Evolutionary conservation across 768 basidiomycete species (phyloP).

Genomic region (Leucosporidium scottii): DNA sequence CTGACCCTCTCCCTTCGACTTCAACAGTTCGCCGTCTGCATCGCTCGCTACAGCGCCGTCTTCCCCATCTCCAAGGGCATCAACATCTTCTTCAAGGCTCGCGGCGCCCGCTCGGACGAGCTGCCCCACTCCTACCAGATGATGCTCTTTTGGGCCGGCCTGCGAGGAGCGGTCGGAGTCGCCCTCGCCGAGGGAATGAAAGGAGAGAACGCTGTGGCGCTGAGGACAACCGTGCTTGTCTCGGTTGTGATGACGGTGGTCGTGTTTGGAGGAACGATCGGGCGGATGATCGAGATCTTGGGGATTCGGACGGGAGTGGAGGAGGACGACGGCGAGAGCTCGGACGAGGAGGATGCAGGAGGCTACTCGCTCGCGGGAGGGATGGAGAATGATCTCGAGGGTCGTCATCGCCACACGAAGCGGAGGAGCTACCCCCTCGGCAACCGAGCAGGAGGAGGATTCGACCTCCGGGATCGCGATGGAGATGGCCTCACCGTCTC

Average conservation of each 20-base stretch:
- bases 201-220: slow-evolving; percentile 77
- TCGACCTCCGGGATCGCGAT: background rate
- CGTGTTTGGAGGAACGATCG: slow-evolving; percentile 93
- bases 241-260: slow-evolving; percentile 92
- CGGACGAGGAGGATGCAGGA: slow-evolving; percentile 44
- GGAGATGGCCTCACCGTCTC: no score
- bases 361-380: slow-evolving; percentile 20
- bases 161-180: slow-evolving; percentile 94
- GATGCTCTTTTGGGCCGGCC: slow-evolving; percentile 99
- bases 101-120: slow-evolving; percentile 81
- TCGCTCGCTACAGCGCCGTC: slow-evolving; percentile 90
- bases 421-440: slow-evolving; percentile 6
- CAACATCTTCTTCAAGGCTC: slow-evolving; percentile 82
- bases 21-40: slow-evolving; percentile 65
- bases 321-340: slow-evolving; percentile 65
- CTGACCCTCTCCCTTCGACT: background rate
- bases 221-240: slow-evolving; percentile 87
- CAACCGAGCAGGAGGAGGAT: background rate
- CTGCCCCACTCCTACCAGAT: slow-evolving; percentile 97
- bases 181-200: slow-evolving; percentile 93
- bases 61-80: slow-evolving; percentile 91
- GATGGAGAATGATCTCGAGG: slow-evolving; percentile 11
- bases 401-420: background rate
- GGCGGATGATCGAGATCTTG: slow-evolving; percentile 92
- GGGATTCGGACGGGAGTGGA: slow-evolving; percentile 93